phyloP scores from a whole-genome alignment of 2,329 filamentous ascomycete species.

The Botrytis hyacinthi region DNA sequence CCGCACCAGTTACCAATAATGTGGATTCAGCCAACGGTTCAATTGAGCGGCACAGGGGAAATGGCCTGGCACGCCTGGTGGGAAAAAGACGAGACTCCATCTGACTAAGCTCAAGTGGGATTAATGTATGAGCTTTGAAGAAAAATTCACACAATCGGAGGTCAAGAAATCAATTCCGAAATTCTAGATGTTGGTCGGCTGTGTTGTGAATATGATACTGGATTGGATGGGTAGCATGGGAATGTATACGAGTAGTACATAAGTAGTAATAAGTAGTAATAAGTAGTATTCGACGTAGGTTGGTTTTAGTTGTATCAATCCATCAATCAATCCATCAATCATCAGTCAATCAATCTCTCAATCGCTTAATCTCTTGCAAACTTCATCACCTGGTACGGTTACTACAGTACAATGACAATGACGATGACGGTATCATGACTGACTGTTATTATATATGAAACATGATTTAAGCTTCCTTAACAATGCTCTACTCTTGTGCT shows the following conservation, averaged over 20 bases:
- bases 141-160: neutral
- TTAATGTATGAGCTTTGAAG: neutral
- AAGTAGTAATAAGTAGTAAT: no score
- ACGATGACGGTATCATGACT: neutral
- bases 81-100: neutral
- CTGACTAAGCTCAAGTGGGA: neutral
- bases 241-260: no score
- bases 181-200: slow-evolving; percentile 4
- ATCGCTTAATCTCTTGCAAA: neutral
- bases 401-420: no score
- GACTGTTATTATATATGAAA: neutral
- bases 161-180: neutral
- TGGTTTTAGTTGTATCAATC: neutral
- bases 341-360: neutral
- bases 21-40: neutral
- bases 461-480: no score
- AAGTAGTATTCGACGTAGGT: no score
- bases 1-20: neutral
- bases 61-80: neutral
- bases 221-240: no score
- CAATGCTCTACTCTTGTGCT: no score
- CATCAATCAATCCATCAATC: neutral
- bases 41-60: slow-evolving; percentile 2
- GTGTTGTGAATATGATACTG: neutral
- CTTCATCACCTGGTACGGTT: neutral